Percentiles rank a stretch among this genome's conserved stretches.
These are phyloP conservation scores for Taphrina flavorubra DNA, from an alignment of 1,139 yeast species.

Conservation along the genomic window DNA sequence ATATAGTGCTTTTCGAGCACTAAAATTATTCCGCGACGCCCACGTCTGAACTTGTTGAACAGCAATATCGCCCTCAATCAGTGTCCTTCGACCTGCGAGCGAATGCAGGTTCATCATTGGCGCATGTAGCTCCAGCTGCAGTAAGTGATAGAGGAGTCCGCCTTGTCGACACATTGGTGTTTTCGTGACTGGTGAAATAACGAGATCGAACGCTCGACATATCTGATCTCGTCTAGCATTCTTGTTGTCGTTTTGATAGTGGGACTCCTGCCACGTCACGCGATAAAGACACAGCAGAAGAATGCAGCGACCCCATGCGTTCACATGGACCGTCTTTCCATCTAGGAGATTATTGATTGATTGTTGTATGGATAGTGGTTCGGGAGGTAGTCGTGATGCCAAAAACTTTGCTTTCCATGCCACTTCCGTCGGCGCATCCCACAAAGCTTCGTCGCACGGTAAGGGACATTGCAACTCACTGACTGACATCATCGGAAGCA, in stretches of 20 bases:
- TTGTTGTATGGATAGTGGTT: not conserved
- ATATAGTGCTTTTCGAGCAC: not conserved
- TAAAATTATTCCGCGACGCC: not conserved
- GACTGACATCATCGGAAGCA: slow-evolving; percentile 3
- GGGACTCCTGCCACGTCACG: slow-evolving; percentile 10
- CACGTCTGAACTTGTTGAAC: slow-evolving; percentile 8
- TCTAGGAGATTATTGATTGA: not conserved
- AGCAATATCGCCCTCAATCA: slow-evolving; percentile 15
- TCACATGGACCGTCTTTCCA: not conserved
- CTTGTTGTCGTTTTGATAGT: slow-evolving; percentile 3
- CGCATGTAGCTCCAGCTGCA: slow-evolving; percentile 9
- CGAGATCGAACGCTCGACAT: not conserved
- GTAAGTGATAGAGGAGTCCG: not conserved
- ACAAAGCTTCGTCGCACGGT: slow-evolving; percentile 2
- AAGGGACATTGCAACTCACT: slow-evolving; percentile 5
- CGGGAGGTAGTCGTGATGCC: slow-evolving; percentile 5
- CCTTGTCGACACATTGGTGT: not conserved
- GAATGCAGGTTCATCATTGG: slow-evolving; percentile 13
- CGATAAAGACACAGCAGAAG: not conserved
- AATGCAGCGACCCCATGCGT: slow-evolving; percentile 1
- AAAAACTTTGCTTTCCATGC: slow-evolving; percentile 6
- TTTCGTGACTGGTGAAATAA: not conserved
- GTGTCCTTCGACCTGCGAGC: slow-evolving; percentile 11
- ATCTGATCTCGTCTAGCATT: slow-evolving; percentile 7
- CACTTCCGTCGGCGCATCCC: slow-evolving; percentile 11